A percentile compares a stretch with the other conserved stretches of the same genome.
phyloP scores from a whole-genome alignment of 2,329 filamentous ascomycete genomes.

The Bipolaris gigantea region DNA sequence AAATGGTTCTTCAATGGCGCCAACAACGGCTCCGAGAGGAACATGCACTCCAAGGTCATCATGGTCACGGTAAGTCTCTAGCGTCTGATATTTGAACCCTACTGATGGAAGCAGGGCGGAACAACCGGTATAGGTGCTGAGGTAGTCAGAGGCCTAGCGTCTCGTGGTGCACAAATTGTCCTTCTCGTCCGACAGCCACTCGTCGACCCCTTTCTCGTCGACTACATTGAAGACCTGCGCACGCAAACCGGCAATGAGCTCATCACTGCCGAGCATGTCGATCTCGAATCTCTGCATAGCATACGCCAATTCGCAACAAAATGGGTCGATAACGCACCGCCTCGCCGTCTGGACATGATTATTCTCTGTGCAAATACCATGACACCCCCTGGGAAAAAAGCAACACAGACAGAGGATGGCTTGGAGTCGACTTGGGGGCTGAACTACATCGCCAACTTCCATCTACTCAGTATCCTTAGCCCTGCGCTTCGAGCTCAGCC shows the following conservation, averaged over 20 bases:
- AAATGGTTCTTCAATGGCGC: conserved; percentile 81
- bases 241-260: conserved; percentile 76
- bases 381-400: conserved; percentile 66
- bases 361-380: conserved; percentile 82
- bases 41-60: conserved; percentile 91
- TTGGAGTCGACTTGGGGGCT: conserved; percentile 90
- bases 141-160: conserved; percentile 72
- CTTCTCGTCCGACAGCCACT: conserved; percentile 82
- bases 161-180: conserved; percentile 84
- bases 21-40: conserved; percentile 71
- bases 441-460: conserved; percentile 95
- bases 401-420: conserved; percentile 70
- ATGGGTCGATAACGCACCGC: conserved; percentile 95
- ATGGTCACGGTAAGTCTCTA: conserved; percentile 72
- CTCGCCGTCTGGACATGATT: conserved; percentile 85
- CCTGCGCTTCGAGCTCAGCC: conserved; percentile 90
- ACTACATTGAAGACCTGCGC: conserved; percentile 89
- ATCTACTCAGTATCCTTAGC: conserved; percentile 86
- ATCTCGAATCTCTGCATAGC: conserved; percentile 84
- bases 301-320: conserved; percentile 92
- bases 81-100: conserved; percentile 15
- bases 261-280: conserved; percentile 94
- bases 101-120: conserved; percentile 62
- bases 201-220: conserved; percentile 83
- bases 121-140: conserved; percentile 89